Percentiles rank a stretch among this genome's conserved stretches.
Conservation (phyloP, 2,329 filamentous ascomycete species). For the Chaetothyriales sp. region DNA sequence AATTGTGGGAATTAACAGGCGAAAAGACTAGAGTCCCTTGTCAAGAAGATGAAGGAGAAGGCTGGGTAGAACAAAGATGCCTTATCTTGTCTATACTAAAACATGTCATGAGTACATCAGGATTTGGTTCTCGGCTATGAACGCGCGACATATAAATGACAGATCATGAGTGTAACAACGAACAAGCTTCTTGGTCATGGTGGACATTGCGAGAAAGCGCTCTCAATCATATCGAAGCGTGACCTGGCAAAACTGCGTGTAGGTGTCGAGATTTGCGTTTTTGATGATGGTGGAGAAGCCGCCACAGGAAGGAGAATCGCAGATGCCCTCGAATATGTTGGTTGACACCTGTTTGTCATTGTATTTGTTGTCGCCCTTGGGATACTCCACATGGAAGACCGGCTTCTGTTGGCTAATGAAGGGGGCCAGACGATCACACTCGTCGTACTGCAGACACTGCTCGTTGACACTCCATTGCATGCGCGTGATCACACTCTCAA, state of each 20-base stretch:
- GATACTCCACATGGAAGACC: slow-evolving; percentile 61
- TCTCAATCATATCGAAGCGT: not conserved
- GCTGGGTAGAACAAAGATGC: no score
- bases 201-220: no score
- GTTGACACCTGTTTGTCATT: slow-evolving; percentile 22
- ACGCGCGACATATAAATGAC: no score
- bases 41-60: no score
- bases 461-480: slow-evolving; percentile 57
- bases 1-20: no score
- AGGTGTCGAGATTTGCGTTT: slow-evolving; percentile 42
- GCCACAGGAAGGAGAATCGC: slow-evolving; percentile 31
- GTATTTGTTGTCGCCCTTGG: slow-evolving; percentile 32
- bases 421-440: slow-evolving; percentile 43
- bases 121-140: no score
- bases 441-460: slow-evolving; percentile 46
- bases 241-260: not conserved
- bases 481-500: slow-evolving; percentile 33
- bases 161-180: no score
- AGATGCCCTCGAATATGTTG: slow-evolving; percentile 28
- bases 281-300: slow-evolving; percentile 52
- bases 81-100: no score
- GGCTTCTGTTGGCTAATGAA: slow-evolving; percentile 49
- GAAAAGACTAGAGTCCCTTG: not conserved
- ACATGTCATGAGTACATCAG: no score
- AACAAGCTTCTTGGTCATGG: no score